These are phyloP conservation scores for Lasiodiplodia theobromae DNA, from an alignment of 2,329 filamentous ascomycete genomes.

Conservation along the genomic window DNA sequence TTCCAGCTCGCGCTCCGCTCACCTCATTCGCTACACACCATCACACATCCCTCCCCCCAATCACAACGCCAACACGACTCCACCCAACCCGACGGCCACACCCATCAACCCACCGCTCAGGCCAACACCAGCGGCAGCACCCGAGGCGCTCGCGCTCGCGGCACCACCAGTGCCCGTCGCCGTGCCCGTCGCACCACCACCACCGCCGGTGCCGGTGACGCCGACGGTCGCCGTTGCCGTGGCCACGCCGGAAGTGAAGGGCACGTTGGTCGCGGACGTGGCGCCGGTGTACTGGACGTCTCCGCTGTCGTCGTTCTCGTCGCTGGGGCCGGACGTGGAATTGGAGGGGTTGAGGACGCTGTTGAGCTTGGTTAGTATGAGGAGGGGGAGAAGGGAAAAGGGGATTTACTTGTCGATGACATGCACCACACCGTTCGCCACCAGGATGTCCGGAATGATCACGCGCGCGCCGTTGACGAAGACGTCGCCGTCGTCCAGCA, in stretches of 20 bases:
- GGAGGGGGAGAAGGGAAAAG: not conserved
- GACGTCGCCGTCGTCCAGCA: constrained; percentile 36
- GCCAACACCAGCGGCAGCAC: constrained; percentile 43
- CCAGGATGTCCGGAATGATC: constrained; percentile 50
- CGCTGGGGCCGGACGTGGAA: constrained; percentile 55
- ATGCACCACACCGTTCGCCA: constrained; percentile 57
- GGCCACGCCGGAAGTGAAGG: constrained; percentile 64
- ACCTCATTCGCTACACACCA: not conserved
- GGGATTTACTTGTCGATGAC: constrained; percentile 61
- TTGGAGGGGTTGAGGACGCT: constrained; percentile 63
- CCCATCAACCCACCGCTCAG: constrained; percentile 53
- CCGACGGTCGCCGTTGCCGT: constrained; percentile 52
- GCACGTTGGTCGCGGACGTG: constrained; percentile 54
- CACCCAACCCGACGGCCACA: constrained; percentile 57
- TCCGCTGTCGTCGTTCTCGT: constrained; percentile 49
- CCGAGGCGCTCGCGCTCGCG: constrained; percentile 31
- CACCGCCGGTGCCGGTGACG: constrained; percentile 21
- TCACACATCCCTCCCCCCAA: not conserved
- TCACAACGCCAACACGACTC: constrained; percentile 37
- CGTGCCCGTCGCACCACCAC: constrained; percentile 32
- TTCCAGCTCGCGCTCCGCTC: not conserved
- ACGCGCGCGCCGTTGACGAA: constrained; percentile 56
- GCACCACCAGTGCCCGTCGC: constrained; percentile 30
- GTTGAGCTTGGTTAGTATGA: not conserved
- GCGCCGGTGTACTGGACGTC: constrained; percentile 63